Evolutionary conservation across 75 land plant genomes (phyloP), one percentile per base, ranked within the genome.

Genomic region (Cryptomeria japonica): DNA sequence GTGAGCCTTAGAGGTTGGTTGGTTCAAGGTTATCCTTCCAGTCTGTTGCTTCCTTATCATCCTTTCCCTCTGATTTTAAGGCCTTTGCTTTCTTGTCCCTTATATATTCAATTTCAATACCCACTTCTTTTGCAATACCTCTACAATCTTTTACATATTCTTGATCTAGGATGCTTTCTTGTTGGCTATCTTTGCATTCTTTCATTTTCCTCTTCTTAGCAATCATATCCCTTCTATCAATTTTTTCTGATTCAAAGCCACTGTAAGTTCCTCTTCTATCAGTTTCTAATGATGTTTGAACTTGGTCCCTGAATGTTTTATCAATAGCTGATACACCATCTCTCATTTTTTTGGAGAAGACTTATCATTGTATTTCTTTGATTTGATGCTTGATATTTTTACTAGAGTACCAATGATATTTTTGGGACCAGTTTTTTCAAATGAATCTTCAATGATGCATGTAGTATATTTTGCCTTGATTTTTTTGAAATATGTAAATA

Each of bases 141-240:
- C 80, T 46, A 53, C 51, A 25, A 12, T 86, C 88, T 7, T 42
- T 32, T 13, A 73, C 3, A 13, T 72, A 85, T 6, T 49, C 79
- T 32, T 39, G 72, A 22, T 37, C 28, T 37, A 64, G 42, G 4
- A 53, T 61, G 53, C 86, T 46, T 38, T 80, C 89, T 18, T n/a
- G 42, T 72, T 89, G 80, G 88, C 53, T 49, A 15, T 88, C 88
- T 14, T 88, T 88, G 85, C 49, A 68, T 46, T 92, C 94, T 39
- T 91, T 89, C 34, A 84, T 36, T 92, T 93, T 94, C 83, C 94
- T 93, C 89, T 92, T 94, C 80, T 90, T 92, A 25, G 73, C 36
- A 73, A 77, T 19, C 25, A 31, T 9, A 70, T 90, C 89, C 34
- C 64, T 87, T 75, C n/a, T 75, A 56, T 89, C 88, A 78, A 3